phyloP scores from a whole-genome alignment of 768 basidiomycete genomes.

The Lactarius hengduanensis region DNA sequence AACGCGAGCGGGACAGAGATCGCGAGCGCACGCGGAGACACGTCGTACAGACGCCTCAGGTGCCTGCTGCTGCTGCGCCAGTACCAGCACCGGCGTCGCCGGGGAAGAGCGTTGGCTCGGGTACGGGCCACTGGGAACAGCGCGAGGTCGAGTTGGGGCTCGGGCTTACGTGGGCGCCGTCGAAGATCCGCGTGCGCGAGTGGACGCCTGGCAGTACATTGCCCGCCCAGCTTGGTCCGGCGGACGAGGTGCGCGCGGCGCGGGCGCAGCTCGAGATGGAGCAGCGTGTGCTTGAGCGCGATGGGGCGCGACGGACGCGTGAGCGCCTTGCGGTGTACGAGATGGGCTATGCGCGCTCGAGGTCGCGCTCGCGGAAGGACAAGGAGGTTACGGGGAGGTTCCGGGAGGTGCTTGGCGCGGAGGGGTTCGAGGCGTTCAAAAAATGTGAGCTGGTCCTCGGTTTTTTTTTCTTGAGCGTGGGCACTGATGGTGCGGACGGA shows the following conservation, averaged over 20 bases:
- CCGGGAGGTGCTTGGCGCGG: slow-evolving; percentile 24
- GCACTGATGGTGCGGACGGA: background rate
- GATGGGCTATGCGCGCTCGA: slow-evolving; percentile 29
- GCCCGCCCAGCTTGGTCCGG: background rate
- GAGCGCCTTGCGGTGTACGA: slow-evolving; percentile 33
- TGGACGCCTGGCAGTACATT: slow-evolving; percentile 18
- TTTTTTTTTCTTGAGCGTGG: background rate
- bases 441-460: slow-evolving; percentile 49
- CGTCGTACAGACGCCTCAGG: background rate
- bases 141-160: slow-evolving; percentile 29
- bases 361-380: slow-evolving; percentile 18
- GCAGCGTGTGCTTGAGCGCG: slow-evolving; percentile 28
- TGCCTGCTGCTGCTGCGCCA: background rate
- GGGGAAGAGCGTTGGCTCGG: background rate
- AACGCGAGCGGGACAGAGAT: slow-evolving; percentile 22
- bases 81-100: background rate
- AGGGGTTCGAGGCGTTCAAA: slow-evolving; percentile 42
- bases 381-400: slow-evolving; percentile 28
- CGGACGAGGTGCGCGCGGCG: slow-evolving; percentile 17
- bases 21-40: slow-evolving; percentile 22
- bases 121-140: slow-evolving; percentile 25
- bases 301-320: slow-evolving; percentile 29
- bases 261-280: slow-evolving; percentile 32
- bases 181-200: slow-evolving; percentile 29
- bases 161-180: slow-evolving; percentile 29